Evolutionary conservation across 768 basidiomycete species (phyloP).

Genomic region (Gymnopilus junonius): DNA sequence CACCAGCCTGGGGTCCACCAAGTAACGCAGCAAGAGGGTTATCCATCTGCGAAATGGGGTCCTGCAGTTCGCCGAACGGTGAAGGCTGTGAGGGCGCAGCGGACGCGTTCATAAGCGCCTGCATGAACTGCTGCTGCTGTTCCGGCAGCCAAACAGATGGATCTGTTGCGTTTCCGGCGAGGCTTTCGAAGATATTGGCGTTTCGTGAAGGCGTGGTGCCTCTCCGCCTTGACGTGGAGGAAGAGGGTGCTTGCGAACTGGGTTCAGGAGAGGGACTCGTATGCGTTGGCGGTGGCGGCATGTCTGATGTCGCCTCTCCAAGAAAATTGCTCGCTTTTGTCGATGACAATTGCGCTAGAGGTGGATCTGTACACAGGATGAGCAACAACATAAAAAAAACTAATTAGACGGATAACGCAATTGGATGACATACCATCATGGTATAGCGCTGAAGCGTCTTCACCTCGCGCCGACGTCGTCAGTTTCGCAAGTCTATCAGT

Average conservation of each 20-base stretch:
- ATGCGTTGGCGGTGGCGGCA: conserved; percentile 38
- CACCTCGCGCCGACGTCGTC: conserved; percentile 73
- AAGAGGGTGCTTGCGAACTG: conserved; percentile 18
- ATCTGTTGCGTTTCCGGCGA: conserved; percentile 39
- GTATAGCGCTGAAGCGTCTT: conserved; percentile 62
- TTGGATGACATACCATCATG: conserved; percentile 52
- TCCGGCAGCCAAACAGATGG: conserved; percentile 69
- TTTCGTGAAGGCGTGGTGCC: conserved; percentile 25
- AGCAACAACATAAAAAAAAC: conserved; percentile 13
- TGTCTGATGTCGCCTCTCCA: conserved; percentile 47
- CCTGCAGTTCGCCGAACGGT: conserved; percentile 29
- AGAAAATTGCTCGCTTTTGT: conserved; percentile 40
- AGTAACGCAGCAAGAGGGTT: conserved; percentile 56
- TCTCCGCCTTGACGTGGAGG: conserved; percentile 20
- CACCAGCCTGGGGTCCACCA: conserved; percentile 29
- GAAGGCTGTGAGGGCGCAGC: conserved; percentile 19
- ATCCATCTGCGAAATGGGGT: conserved; percentile 37
- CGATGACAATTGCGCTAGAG: conserved; percentile 23
- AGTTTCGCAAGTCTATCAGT: conserved; percentile 79
- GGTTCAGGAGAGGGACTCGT: conserved; percentile 33
- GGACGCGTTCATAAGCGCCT: conserved; percentile 56
- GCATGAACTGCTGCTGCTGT: conserved; percentile 70
- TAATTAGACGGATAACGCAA: conserved; percentile 38
- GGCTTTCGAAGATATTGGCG: conserved; percentile 27
- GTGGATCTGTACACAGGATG: conserved; percentile 36